phyloP scores from a whole-genome alignment of 305 asterid species.

The Plantago lanceolata region DNA sequence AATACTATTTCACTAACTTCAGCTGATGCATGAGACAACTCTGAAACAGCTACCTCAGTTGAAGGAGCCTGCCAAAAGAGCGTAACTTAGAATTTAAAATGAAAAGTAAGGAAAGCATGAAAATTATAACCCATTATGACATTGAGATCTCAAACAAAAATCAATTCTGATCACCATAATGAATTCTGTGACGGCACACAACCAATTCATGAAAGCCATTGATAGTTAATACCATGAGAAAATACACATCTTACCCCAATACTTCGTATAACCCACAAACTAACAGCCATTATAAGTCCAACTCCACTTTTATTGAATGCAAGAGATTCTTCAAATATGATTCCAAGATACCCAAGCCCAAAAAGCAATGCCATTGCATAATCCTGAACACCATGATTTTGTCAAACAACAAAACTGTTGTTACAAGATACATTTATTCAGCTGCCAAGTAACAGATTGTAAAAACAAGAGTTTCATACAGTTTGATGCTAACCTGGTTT shows the following conservation, averaged over 20 bases:
- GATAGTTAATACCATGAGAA: not conserved
- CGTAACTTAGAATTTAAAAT: constrained; percentile 17
- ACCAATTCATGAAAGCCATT: constrained; percentile 1
- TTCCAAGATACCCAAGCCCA: constrained; percentile 90
- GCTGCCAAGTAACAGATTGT: constrained; percentile 9
- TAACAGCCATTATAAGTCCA: constrained; percentile 96
- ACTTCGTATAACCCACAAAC: constrained; percentile 92
- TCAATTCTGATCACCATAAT: not conserved
- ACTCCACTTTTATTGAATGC: constrained; percentile 98
- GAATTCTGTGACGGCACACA: constrained; percentile 8
- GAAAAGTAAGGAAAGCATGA: constrained; percentile 9
- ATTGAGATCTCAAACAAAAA: not conserved
- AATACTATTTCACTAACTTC: constrained; percentile 96
- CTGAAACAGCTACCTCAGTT: constrained; percentile 78
- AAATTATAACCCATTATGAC: not conserved
- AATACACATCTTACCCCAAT: constrained; percentile 62
- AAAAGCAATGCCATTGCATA: constrained; percentile 84
- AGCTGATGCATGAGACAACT: constrained; percentile 90
- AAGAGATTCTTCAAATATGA: constrained; percentile 91
- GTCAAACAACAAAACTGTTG: constrained; percentile 22
- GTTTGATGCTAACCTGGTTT: constrained; percentile 61
- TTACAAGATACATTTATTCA: constrained; percentile 11
- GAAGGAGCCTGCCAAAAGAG: constrained; percentile 81
- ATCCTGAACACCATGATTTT: constrained; percentile 57
- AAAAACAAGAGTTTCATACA: constrained; percentile 20